phyloP scores from a whole-genome alignment of 1,139 yeast species.

The Saccharomyces pastorianus region DNA sequence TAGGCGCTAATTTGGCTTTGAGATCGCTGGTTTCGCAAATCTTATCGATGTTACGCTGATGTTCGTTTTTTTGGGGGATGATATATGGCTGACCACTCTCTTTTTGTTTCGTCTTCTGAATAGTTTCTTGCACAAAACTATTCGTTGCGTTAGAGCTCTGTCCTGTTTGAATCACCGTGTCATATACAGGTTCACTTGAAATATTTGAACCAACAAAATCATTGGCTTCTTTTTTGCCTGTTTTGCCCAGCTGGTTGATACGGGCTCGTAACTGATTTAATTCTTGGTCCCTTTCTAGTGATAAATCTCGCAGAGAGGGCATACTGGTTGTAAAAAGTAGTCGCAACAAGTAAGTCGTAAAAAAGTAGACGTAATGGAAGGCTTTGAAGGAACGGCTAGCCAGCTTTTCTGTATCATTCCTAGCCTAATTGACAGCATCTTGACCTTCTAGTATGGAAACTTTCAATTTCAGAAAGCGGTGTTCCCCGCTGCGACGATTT shows the following conservation, averaged over 20 bases:
- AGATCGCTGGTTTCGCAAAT: conserved; percentile 35
- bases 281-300: neutral
- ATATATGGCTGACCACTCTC: neutral
- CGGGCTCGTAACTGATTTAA: neutral
- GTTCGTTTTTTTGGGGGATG: neutral
- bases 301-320: neutral
- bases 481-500: neutral
- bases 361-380: neutral
- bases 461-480: too few species aligned
- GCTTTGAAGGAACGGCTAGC: neutral
- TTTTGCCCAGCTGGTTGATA: neutral
- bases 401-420: neutral
- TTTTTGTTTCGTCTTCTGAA: too few species aligned
- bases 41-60: neutral
- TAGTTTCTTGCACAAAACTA: neutral
- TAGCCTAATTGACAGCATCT: too few species aligned
- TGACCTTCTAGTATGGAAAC: neutral
- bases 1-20: conserved; percentile 34
- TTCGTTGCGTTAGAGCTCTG: neutral
- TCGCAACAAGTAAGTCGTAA: neutral
- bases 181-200: neutral
- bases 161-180: neutral
- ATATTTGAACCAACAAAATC: too few species aligned
- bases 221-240: neutral
- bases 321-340: neutral